Evolutionary conservation across 148 eudicot species (phyloP).

Genomic region (Polygonum aviculare): DNA sequence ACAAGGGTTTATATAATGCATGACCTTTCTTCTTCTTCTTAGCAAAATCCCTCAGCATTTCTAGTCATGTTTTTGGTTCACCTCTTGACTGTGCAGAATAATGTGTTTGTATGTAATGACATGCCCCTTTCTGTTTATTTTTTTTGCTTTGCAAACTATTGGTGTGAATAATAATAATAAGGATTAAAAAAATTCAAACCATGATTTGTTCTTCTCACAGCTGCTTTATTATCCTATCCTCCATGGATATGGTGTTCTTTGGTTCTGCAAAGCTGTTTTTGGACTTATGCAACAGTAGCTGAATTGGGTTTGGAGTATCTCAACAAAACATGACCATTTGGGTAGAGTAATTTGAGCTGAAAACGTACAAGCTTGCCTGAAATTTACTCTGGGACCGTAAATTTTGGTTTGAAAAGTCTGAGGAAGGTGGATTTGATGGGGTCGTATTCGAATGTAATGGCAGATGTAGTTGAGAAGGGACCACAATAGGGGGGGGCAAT

Average conservation of each 20-base stretch:
- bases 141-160: background rate
- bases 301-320: background rate
- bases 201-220: background rate
- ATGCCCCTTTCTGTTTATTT: background rate
- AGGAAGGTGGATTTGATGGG: background rate
- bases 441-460: background rate
- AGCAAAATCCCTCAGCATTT: background rate
- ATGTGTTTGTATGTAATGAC: slow-evolving; percentile 3
- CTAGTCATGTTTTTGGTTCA: background rate
- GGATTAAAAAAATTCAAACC: background rate
- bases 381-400: background rate
- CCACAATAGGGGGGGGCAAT: background rate
- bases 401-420: background rate
- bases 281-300: background rate
- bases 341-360: background rate
- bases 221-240: background rate
- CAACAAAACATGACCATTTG: too few relatives aligned
- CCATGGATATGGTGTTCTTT: background rate
- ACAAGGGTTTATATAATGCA: slow-evolving; percentile 7
- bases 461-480: background rate
- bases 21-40: slow-evolving; percentile 3
- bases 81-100: slow-evolving; percentile 7
- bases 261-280: background rate
- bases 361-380: background rate
- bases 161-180: slow-evolving; percentile 6